Evolutionary conservation across 345 rosid species (phyloP).

Genomic region (rapeseed (Brassica napus)): DNA sequence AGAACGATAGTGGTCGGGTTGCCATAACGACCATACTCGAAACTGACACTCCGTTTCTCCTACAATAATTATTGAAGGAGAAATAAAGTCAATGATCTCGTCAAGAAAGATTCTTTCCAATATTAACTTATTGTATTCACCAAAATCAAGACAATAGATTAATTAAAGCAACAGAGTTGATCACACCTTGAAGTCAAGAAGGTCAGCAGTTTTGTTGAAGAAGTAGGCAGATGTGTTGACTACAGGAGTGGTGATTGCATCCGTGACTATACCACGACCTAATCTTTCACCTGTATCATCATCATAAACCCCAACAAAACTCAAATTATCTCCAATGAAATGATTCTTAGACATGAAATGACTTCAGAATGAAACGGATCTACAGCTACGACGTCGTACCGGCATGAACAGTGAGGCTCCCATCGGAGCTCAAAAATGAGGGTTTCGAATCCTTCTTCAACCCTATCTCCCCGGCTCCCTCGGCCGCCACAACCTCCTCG

Average conservation of each 20-base stretch:
- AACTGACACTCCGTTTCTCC: conserved; percentile 86
- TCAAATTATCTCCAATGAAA: not conserved
- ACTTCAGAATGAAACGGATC: conserved; percentile 9
- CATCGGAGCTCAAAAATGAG: conserved; percentile 83
- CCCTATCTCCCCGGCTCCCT: conserved; percentile 47
- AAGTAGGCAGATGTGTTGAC: conserved; percentile 91
- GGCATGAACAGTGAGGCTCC: conserved; percentile 90
- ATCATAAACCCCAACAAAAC: not conserved
- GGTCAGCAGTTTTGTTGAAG: conserved; percentile 85
- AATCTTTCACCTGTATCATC: conserved; percentile 73
- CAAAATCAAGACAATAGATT: not conserved
- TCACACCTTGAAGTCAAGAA: conserved; percentile 81
- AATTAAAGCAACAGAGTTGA: too few relatives aligned
- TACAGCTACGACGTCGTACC: conserved; percentile 44
- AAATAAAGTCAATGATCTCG: conserved; percentile 10
- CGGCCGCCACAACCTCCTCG: conserved; percentile 45
- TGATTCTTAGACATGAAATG: not conserved
- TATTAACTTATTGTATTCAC: not conserved
- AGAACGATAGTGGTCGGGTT: conserved; percentile 86
- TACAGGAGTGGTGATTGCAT: conserved; percentile 95
- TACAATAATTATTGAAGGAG: conserved; percentile 25
- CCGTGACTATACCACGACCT: conserved; percentile 94
- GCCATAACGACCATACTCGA: conserved; percentile 97
- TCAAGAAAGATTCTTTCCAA: conserved; percentile 6
- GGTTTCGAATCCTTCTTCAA: conserved; percentile 39